Evolutionary conservation across 306 rosid genomes (phyloP), one percentile per base, ranked within the genome.

Genomic region (Pachyrhizus erosus): DNA sequence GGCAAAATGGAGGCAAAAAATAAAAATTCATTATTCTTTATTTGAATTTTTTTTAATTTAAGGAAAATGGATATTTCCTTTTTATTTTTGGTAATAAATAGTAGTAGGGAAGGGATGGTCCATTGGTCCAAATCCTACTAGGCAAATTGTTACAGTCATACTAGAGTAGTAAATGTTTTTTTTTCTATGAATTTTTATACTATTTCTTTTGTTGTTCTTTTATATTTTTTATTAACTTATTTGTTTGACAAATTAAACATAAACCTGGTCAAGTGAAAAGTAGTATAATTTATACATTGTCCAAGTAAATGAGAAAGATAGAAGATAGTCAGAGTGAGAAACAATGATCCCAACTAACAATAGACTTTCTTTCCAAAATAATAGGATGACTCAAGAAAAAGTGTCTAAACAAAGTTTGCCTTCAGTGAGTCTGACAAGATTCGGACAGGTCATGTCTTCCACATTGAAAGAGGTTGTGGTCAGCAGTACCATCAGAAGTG

Each of bases 321-420:
- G 48, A 39, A 31, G 29, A 15, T n/a, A 42, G 80, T 37, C n/a
- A 51, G 13, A 58, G 74, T 45, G 29, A 4, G 51, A 27, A 78
- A 51, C 29, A 62, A 26, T 71, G 34, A 78, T 78, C 37, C 49
- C 75, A 83, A 77, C 86, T 37, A 77, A 77, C 74, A 58, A 34
- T 57, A 73, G 61, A 55, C 60, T 29, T 61, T 58, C 27, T 60
- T 80, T 83, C 80, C 83, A 71, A 74, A 77, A 71, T 49, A 71
- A 83, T 83, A 48, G 78, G 79, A 48, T 46, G 70, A 26, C 33
- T 37, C 20, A 77, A 61, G 29, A 9, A 78, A 77, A 77, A 71
- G 49, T 20, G 79, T 71, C 70, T 60, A 37, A 60, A 70, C 51
- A 77, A 77, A 77, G 75, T 39, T 70, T 83, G 79, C 79, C 73